Percentiles rank a stretch among this genome's conserved stretches.
Conservation (phyloP, 2,329 filamentous ascomycete species). For the Trichoderma aggressivum region DNA sequence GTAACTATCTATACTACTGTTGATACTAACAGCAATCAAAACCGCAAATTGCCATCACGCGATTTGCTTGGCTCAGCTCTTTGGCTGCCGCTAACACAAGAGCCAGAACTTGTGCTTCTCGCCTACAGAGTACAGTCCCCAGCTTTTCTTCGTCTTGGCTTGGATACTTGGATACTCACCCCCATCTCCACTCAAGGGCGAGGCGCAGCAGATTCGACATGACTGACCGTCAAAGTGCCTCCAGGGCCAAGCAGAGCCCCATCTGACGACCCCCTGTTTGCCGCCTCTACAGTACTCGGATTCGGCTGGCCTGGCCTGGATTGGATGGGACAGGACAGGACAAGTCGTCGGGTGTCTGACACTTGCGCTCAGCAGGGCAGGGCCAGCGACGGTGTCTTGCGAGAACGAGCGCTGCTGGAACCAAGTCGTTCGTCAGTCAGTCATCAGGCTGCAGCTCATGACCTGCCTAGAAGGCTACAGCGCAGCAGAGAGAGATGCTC, state of each 20-base stretch:
- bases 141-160: background rate
- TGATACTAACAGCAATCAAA: too few relatives aligned
- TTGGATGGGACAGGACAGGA: constrained; percentile 5
- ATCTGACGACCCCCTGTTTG: constrained; percentile 7
- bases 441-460: background rate
- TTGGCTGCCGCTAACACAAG: background rate
- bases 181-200: constrained; percentile 3
- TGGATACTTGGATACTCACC: background rate
- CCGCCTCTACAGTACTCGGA: constrained; percentile 1
- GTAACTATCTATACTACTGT: too few relatives aligned
- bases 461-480: background rate
- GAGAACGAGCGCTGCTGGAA: background rate
- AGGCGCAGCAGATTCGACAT: constrained; percentile 16
- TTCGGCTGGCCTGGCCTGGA: background rate
- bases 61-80: background rate
- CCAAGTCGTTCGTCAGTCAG: background rate
- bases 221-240: background rate
- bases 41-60: background rate
- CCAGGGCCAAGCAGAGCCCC: background rate
- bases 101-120: background rate
- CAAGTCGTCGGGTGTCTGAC: background rate
- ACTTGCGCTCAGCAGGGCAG: background rate
- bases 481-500: background rate
- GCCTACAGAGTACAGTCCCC: background rate
- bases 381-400: background rate